Evolutionary conservation across 2,329 filamentous ascomycete species (phyloP), one percentile per base, ranked within the genome.

Genomic region (Hypoxylon sp.): DNA sequence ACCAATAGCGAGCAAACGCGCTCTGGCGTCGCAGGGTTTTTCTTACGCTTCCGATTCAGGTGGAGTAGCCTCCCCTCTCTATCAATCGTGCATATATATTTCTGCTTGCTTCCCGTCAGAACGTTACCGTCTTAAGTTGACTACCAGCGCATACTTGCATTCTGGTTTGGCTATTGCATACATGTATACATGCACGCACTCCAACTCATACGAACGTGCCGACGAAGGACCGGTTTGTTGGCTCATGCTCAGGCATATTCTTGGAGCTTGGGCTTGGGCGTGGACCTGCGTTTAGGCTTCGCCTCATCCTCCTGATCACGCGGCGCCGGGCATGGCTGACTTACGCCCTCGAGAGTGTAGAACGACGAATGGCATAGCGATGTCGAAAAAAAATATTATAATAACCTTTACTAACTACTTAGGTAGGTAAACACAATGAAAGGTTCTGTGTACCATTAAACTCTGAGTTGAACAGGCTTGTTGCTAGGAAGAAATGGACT

Each of bases 341-440:
- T 55, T 51, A 20, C 32, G 32, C 47, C 24, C 7, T 49, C 56
- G 47, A 47, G 48, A 19, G 28, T 15, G 7, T 46, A 30, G 49
- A 26, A 47, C 43, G 50, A 53, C 50, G 24, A 59, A 67, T 62
- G 50, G 64, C 57, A 56, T 54, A 55, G 61, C 64, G 17, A 37
- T 19, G 30, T 57, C 15, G 30, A 44, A 49, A 57, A 22, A 49
- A 44, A 26, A 49, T 60, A 64, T 32, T 53, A 28, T 58, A 57
- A 55, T 41, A 30, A 20, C 55, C 7, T 7, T 26, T 7, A 26
- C 24, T 26, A n/a, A n/a, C n/a, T n/a, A n/a, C n/a, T n/a, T n/a
- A n/a, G n/a, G n/a, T n/a, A 26, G 24, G 24, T 56, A 20, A 32
- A 34, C 49, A 15, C 37, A 41, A 37, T 19, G 26, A 37, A 50